Evolutionary conservation across 495 filamentous ascomycete genomes (phyloP).

Genomic region (Niebla homalea): DNA sequence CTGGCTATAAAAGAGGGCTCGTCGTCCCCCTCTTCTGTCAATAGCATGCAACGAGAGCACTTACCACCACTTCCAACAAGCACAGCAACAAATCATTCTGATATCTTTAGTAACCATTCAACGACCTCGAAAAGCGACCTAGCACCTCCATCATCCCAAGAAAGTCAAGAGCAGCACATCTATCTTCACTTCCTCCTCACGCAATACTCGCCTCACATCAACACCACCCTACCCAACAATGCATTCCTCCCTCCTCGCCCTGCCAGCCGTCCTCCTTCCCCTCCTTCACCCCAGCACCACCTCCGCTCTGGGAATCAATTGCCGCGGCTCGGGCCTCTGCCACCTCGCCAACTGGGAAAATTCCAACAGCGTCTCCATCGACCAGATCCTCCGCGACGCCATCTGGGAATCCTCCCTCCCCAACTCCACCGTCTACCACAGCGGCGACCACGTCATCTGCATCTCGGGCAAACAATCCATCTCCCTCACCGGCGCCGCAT

Average conservation of each 20-base stretch:
- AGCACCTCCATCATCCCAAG: no score
- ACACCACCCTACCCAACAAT: not conserved
- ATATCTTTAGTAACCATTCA: no score
- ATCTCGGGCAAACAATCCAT: slow-evolving; percentile 4
- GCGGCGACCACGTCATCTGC: slow-evolving; percentile 9
- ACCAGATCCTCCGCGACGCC: slow-evolving; percentile 6
- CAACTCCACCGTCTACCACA: slow-evolving; percentile 4
- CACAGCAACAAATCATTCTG: no score
- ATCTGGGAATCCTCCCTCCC: slow-evolving; percentile 4
- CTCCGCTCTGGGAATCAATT: slow-evolving; percentile 10
- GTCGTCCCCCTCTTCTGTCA: no score
- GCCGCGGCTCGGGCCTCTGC: slow-evolving; percentile 9
- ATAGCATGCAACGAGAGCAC: no score
- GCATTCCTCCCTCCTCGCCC: not conserved
- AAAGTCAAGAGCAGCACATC: no score
- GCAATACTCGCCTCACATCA: no score
- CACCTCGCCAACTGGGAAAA: slow-evolving; percentile 4
- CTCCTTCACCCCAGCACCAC: not conserved
- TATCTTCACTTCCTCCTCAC: no score
- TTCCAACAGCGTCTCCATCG: not conserved
- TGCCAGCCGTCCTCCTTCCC: not conserved
- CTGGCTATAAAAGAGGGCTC: no score
- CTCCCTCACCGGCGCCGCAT: not conserved
- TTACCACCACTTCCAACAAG: no score
- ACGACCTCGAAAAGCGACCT: no score